phyloP scores from a whole-genome alignment of 495 filamentous ascomycete genomes.

The Trichoderma asperelloides region DNA sequence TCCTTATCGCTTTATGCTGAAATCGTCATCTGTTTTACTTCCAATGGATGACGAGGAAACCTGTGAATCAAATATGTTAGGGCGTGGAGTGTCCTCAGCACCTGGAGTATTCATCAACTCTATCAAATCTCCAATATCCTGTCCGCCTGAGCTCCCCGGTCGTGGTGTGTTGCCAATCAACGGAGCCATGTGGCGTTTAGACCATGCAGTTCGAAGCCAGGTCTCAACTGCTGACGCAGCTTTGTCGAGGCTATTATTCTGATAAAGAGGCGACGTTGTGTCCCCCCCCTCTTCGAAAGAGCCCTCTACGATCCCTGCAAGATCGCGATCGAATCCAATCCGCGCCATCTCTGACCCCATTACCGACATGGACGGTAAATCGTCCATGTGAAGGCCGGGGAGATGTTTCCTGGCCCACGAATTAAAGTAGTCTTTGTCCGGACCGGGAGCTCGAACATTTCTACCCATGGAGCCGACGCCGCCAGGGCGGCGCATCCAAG shows the following conservation, averaged over 20 bases:
- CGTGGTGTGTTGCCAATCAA: conserved; percentile 20
- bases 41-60: neutral
- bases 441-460: conserved; percentile 62
- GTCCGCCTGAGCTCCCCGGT: conserved; percentile 20
- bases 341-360: conserved; percentile 40
- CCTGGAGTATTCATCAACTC: conserved; percentile 57
- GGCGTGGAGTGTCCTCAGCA: conserved; percentile 10
- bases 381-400: conserved; percentile 56
- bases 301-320: conserved; percentile 39
- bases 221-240: conserved; percentile 78
- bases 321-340: conserved; percentile 36
- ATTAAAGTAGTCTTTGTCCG: conserved; percentile 72
- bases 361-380: conserved; percentile 43
- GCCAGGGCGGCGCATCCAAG: conserved; percentile 67
- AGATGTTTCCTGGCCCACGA: conserved; percentile 69
- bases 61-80: neutral
- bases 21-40: neutral
- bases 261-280: conserved; percentile 20
- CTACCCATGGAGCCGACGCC: conserved; percentile 72
- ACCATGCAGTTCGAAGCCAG: conserved; percentile 76
- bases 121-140: conserved; percentile 62
- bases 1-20: conserved; percentile 3
- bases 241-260: conserved; percentile 55
- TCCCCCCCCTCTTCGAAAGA: conserved; percentile 37
- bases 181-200: conserved; percentile 44